Base-by-base conservation (phyloP, 371 early-diverging fungal genomes). In the Lichtheimia hyalospora region DNA sequence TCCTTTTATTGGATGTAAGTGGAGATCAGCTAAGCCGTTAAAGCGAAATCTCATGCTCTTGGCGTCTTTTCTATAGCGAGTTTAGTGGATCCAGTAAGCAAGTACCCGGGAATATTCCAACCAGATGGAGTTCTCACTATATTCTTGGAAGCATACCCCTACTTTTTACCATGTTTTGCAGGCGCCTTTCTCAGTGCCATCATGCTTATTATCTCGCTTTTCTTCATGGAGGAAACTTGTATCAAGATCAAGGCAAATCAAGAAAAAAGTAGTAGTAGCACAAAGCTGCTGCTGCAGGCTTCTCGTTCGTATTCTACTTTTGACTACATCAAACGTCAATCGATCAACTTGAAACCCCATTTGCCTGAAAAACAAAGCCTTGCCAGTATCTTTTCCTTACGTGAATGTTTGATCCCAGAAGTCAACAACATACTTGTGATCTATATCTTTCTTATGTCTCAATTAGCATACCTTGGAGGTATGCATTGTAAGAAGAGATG, bases 131-230 rank as follows among this genome's bases (percentile, higher is more conserved):
- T 39, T 40, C 6, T 75, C 15, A 81, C 77, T 48, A 60, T 67
- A 23, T 77, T 95, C 43, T 82, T 95, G 46, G 70, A 66, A 5
- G 62, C 66, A 5, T 90, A 86, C 55, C 96, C 95, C 3, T 95
- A 94, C 62, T 84, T 92, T 50, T 80, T 96, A 6, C 96, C 96
- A 0, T 95, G 95, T 64, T 69, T 89, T 10, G 82, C 89, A 13
- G 85, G 89, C 6, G 78, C 90, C 1, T 52, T 66, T 5, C 75
- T 93, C 5, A 79, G 85, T 53, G 41, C 83, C 2, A 58, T 84
- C 51, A 93, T 92, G 6, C 79, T 87, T 23, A 51, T 86, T 0
- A 69, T 90, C 20, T 91, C 89, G 1, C 66, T 83, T 8, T 78
- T 91, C 48, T 88, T 72, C 52, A 70, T 95, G 39, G 84, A 92